A percentile compares a stretch with the other conserved stretches of the same genome.
Conservation (phyloP, 2,329 filamentous ascomycete species). For the Aureobasidium vineae region DNA sequence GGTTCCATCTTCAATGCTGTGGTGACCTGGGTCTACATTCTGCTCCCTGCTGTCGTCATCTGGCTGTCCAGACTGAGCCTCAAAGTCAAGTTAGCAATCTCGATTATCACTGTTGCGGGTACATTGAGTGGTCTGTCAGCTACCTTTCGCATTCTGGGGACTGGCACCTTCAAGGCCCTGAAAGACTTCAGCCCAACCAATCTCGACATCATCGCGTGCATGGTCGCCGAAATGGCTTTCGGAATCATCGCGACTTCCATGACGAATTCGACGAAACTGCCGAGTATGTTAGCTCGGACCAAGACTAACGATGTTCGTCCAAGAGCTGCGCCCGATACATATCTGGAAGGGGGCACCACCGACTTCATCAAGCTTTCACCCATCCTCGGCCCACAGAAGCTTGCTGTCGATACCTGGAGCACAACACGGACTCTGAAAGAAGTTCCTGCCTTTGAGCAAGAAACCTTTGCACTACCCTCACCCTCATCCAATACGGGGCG, state of each 20-base stretch:
- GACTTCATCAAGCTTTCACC: conserved; percentile 15
- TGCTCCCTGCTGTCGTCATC: conserved; percentile 44
- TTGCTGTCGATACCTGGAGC: not conserved
- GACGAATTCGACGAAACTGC: conserved; percentile 2
- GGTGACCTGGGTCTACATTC: conserved; percentile 40
- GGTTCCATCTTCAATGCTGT: conserved; percentile 39
- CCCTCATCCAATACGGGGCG: not conserved
- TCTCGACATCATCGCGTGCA: conserved; percentile 35
- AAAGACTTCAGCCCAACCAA: conserved; percentile 33
- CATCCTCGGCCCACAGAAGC: not conserved
- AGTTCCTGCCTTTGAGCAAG: not conserved
- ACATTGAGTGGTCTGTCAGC: conserved; percentile 33
- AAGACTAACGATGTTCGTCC: not conserved
- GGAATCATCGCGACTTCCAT: conserved; percentile 15
- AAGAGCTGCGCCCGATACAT: not conserved
- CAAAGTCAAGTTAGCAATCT: conserved; percentile 44
- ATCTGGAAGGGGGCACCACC: not conserved
- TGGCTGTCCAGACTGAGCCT: conserved; percentile 44
- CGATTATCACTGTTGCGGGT: conserved; percentile 43
- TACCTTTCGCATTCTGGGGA: conserved; percentile 32
- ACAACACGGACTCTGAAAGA: not conserved
- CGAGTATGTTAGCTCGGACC: not conserved
- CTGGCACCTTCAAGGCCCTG: conserved; percentile 28
- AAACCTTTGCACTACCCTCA: not conserved
- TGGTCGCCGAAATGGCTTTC: conserved; percentile 39